A percentile compares a stretch with the other conserved stretches of the same genome.
Conservation (phyloP, 2,329 filamentous ascomycete genomes). For the Beauveria medogensis region DNA sequence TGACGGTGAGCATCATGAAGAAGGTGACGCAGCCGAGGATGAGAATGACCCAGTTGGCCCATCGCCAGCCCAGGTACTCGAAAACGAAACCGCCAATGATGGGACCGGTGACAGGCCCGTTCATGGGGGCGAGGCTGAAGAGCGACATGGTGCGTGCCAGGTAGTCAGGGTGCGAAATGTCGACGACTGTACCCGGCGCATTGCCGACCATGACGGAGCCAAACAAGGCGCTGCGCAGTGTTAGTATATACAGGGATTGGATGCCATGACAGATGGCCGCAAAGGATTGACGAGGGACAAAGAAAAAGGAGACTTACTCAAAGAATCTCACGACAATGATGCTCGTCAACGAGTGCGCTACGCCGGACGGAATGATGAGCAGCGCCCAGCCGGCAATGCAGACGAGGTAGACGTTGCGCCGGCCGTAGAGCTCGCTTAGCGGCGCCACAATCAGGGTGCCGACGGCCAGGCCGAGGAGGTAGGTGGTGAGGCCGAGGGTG, state of each 20-base stretch:
- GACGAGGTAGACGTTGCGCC: conserved; percentile 59
- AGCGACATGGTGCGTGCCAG: conserved; percentile 76
- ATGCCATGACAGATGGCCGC: background rate
- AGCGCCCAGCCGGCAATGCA: conserved; percentile 58
- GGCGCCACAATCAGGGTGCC: conserved; percentile 69
- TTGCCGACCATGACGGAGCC: conserved; percentile 75
- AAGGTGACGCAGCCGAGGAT: conserved; percentile 58
- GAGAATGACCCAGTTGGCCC: conserved; percentile 69
- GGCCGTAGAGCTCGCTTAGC: conserved; percentile 61
- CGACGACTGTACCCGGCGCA: conserved; percentile 72
- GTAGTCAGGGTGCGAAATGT: conserved; percentile 73
- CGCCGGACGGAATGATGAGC: conserved; percentile 62
- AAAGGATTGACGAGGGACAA: background rate
- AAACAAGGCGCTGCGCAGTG: conserved; percentile 34
- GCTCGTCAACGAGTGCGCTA: conserved; percentile 58
- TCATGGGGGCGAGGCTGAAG: conserved; percentile 78
- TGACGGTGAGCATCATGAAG: conserved; percentile 45
- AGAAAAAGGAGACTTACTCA: conserved; percentile 36
- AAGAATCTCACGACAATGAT: conserved; percentile 70
- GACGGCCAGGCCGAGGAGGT: conserved; percentile 64
- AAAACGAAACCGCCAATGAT: conserved; percentile 61
- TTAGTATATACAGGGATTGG: background rate
- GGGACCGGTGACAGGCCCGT: conserved; percentile 47
- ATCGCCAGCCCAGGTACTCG: conserved; percentile 70
- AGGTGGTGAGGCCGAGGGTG: conserved; percentile 70